Base-by-base conservation (phyloP, 768 basidiomycete species). In the Lactifluus hygrophoroides region DNA sequence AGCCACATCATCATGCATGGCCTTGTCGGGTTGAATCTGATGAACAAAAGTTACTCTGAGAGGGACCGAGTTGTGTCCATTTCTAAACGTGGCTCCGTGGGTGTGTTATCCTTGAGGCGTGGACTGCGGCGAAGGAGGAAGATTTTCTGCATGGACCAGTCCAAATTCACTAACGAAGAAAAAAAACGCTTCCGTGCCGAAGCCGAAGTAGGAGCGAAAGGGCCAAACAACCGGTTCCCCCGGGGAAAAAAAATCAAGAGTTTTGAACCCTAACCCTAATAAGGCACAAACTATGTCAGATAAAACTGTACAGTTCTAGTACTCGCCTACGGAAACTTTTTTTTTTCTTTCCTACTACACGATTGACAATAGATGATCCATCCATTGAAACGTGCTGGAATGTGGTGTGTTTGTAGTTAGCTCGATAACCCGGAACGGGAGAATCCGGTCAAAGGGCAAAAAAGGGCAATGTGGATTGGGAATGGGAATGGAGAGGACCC, bases 151-250 rank as follows among this genome's bases (percentile, higher is more conserved):
- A 42, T n/a, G 19, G 40, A 45, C 14, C 35, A 27, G 27, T 30
- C 8, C 23, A 35, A 23, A 34, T 42, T 45, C 19, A 30, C 19
- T 23, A 30, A 5, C 13, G 44, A 54, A 43, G 28, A 28, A 11
- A 11, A 51, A 28, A n/a, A n/a, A n/a, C n/a, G n/a, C n/a, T 49
- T 59, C 58, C 58, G 58, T 49, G 58, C 58, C 53, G 58, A 59
- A 59, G 58, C 53, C 53, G 53, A 54, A 17, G 51, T 42, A 38
- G 35, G n/a, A 19, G 30, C 5, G 14, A 28, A 14, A 21, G 46
- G 46, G 47, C 58, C 58, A 44, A 43, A 14, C 8, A 5, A 53
- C 45, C 19, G 57, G 57, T 19, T 35, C 49, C 45, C 44, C n/a
- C n/a, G n/a, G 49, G 40, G 25, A 48, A n/a, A n/a, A n/a, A n/a